A percentile compares a stretch with the other conserved stretches of the same genome.
phyloP scores from a whole-genome alignment of 192 early-diverging fungal genomes.

The Backusella sp. region DNA sequence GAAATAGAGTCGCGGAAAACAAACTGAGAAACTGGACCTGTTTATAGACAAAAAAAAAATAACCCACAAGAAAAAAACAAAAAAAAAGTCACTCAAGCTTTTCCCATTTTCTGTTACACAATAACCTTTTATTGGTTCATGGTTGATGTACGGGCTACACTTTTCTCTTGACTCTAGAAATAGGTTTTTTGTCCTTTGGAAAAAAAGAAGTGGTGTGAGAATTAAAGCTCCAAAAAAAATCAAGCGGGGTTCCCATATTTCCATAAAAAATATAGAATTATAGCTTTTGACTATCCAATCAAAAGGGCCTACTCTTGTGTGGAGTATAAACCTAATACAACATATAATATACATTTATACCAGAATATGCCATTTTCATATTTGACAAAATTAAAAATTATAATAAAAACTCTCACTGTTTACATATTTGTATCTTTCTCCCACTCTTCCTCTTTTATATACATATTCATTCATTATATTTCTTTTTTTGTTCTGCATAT shows the following conservation, averaged over 20 bases:
- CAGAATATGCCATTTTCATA: background rate
- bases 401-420: background rate
- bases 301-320: background rate
- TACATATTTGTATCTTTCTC: background rate
- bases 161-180: background rate
- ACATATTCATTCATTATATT: background rate
- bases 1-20: background rate
- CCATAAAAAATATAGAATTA: background rate
- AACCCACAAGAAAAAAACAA: background rate
- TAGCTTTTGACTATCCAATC: background rate
- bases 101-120: background rate
- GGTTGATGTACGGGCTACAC: background rate
- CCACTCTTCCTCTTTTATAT: background rate
- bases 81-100: background rate
- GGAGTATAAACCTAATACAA: background rate
- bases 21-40: background rate
- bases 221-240: constrained; percentile 4
- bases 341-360: too few species aligned
- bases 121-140: background rate
- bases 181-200: background rate
- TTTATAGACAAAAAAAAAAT: background rate
- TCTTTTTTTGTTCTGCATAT: background rate
- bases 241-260: background rate
- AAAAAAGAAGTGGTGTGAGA: constrained; percentile 9
- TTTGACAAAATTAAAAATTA: background rate